phyloP scores from a whole-genome alignment of 2,329 filamentous ascomycete genomes.

The Talaromyces sp. region DNA sequence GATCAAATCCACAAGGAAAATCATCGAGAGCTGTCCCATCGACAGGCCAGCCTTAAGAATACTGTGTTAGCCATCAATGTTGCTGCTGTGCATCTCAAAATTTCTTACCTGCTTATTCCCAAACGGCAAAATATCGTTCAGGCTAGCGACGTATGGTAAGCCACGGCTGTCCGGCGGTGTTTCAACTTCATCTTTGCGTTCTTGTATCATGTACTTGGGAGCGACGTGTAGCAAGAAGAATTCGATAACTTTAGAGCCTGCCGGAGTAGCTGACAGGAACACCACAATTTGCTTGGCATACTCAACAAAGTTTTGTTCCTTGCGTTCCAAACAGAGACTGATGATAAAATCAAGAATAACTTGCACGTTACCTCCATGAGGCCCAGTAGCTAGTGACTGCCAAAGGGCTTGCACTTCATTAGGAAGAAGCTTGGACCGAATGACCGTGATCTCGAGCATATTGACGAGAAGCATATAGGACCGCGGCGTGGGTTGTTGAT shows the following conservation, averaged over 20 bases:
- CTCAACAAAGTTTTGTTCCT: slow-evolving; percentile 96
- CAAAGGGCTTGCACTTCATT: slow-evolving; percentile 97
- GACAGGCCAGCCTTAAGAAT: slow-evolving; percentile 66
- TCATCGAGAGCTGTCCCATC: slow-evolving; percentile 84
- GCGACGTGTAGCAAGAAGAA: slow-evolving; percentile 87
- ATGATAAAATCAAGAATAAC: slow-evolving; percentile 96
- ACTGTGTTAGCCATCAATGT: slow-evolving; percentile 5
- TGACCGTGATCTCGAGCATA: slow-evolving; percentile 91
- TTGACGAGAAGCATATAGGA: slow-evolving; percentile 96
- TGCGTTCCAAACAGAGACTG: slow-evolving; percentile 80
- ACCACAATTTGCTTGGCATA: slow-evolving; percentile 98
- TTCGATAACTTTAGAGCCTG: slow-evolving; percentile 87
- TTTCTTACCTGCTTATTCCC: slow-evolving; percentile 70
- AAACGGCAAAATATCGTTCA: slow-evolving; percentile 71
- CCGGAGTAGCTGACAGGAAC: slow-evolving; percentile 78
- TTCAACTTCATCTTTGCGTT: slow-evolving; percentile 67
- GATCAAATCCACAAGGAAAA: slow-evolving; percentile 91
- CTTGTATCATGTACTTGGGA: slow-evolving; percentile 94
- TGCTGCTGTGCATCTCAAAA: neutral
- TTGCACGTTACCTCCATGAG: slow-evolving; percentile 88
- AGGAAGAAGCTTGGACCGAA: slow-evolving; percentile 78
- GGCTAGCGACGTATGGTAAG: slow-evolving; percentile 84
- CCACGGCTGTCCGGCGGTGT: slow-evolving; percentile 62
- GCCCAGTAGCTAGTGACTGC: slow-evolving; percentile 91
- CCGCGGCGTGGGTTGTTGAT: slow-evolving; percentile 80